phyloP scores from a whole-genome alignment of 352 stramenopile species.

The Phytophthora syringae region DNA sequence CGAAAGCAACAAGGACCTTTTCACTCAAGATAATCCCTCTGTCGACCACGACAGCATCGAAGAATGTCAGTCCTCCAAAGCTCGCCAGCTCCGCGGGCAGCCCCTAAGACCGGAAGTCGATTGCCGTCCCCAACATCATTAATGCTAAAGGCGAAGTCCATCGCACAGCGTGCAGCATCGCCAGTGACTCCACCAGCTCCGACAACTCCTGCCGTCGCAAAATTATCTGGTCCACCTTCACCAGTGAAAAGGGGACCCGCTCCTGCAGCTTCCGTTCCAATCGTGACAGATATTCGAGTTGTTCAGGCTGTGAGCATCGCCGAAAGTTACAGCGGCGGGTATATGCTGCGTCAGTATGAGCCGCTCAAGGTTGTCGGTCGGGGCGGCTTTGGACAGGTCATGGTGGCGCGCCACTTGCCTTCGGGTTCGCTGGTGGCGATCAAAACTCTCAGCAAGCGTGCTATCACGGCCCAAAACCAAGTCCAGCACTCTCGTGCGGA shows the following conservation, averaged over 20 bases:
- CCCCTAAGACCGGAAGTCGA: slow-evolving; percentile 15
- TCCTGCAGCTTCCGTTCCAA: slow-evolving; percentile 22
- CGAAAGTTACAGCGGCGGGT: slow-evolving; percentile 83
- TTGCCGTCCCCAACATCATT: slow-evolving; percentile 34
- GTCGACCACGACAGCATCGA: slow-evolving; percentile 1
- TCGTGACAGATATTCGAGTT: slow-evolving; percentile 55
- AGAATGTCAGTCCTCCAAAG: slow-evolving; percentile 17
- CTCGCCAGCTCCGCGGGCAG: slow-evolving; percentile 7
- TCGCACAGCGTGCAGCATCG: slow-evolving; percentile 22
- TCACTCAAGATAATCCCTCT: slow-evolving; percentile 18
- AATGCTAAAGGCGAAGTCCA: slow-evolving; percentile 31
- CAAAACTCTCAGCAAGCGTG: slow-evolving; percentile 87
- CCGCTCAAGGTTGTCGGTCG: slow-evolving; percentile 83
- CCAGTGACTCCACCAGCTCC: slow-evolving; percentile 16
- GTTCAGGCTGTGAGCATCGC: slow-evolving; percentile 78
- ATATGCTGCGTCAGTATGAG: slow-evolving; percentile 79
- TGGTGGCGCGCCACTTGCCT: slow-evolving; percentile 68
- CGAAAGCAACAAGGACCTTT: slow-evolving; percentile 8
- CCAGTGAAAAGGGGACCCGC: slow-evolving; percentile 23
- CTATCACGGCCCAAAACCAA: slow-evolving; percentile 80
- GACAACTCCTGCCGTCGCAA: slow-evolving; percentile 1
- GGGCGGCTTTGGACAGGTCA: slow-evolving; percentile 89
- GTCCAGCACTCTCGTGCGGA: slow-evolving; percentile 88
- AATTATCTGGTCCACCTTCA: slow-evolving; percentile 17
- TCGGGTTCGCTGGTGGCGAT: slow-evolving; percentile 75